phyloP scores from a whole-genome alignment of 371 early-diverging fungal genomes.

The Globomyces sp. region DNA sequence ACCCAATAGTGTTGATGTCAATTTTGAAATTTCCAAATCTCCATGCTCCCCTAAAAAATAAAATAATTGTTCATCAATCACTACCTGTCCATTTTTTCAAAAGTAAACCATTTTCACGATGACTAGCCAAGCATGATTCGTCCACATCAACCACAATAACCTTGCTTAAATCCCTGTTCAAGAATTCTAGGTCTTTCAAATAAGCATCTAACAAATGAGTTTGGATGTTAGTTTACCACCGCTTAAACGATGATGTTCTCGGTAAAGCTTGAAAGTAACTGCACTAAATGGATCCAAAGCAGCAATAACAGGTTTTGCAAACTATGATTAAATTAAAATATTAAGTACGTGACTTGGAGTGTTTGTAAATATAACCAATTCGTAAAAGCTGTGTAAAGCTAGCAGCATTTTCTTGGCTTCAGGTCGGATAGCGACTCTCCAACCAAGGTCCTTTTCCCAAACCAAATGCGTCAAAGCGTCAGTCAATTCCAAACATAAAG shows the following conservation, averaged over 20 bases:
- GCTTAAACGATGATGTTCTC: constrained; percentile 81
- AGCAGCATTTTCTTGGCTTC: constrained; percentile 92
- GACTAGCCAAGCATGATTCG: constrained; percentile 73
- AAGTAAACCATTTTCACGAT: constrained; percentile 88
- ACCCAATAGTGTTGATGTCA: constrained; percentile 88
- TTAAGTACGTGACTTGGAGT: constrained; percentile 60
- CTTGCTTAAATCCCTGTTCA: constrained; percentile 91
- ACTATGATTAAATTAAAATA: constrained; percentile 39
- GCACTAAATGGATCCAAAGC: constrained; percentile 83
- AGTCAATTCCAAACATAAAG: constrained; percentile 90
- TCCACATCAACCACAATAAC: constrained; percentile 91
- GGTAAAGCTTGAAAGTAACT: constrained; percentile 81
- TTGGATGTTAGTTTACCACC: constrained; percentile 58
- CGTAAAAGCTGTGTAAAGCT: constrained; percentile 85
- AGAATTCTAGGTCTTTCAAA: constrained; percentile 85
- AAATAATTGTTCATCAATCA: not conserved
- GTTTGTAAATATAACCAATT: constrained; percentile 92
- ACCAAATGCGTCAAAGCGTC: constrained; percentile 87
- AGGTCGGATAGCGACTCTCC: constrained; percentile 94
- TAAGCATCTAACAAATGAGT: constrained; percentile 30
- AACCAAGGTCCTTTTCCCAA: constrained; percentile 91
- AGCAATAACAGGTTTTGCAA: constrained; percentile 78
- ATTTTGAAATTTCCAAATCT: constrained; percentile 76
- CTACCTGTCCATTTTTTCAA: constrained; percentile 77
- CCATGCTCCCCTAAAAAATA: constrained; percentile 55